Evolutionary conservation across 2,329 filamentous ascomycete species (phyloP).

Genomic region (Aspergillus bombycis): DNA sequence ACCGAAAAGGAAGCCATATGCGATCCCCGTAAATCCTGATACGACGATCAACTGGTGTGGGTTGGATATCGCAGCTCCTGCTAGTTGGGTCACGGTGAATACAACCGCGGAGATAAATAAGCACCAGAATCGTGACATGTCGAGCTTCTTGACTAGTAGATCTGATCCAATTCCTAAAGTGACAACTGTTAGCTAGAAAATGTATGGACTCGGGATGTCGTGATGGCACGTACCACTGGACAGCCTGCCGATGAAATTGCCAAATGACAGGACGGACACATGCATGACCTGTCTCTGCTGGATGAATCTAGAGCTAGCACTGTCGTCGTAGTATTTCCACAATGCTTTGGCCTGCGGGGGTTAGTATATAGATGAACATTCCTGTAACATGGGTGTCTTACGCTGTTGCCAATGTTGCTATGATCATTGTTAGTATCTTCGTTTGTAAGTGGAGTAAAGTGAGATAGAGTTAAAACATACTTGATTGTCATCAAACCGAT

Average conservation of each 20-base stretch:
- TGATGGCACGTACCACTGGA: slow-evolving; percentile 62
- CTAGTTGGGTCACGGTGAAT: slow-evolving; percentile 78
- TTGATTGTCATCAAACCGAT: slow-evolving; percentile 99
- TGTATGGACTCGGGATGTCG: slow-evolving; percentile 11
- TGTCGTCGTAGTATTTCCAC: slow-evolving; percentile 82
- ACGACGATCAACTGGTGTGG: slow-evolving; percentile 77
- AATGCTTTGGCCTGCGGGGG: slow-evolving; percentile 66
- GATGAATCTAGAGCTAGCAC: slow-evolving; percentile 72
- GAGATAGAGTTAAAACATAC: slow-evolving; percentile 48
- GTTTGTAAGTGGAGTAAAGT: not conserved
- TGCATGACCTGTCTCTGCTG: slow-evolving; percentile 84
- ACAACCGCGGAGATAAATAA: slow-evolving; percentile 75
- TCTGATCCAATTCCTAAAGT: slow-evolving; percentile 80
- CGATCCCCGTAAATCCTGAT: slow-evolving; percentile 81
- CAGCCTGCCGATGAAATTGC: slow-evolving; percentile 81
- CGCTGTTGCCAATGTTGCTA: slow-evolving; percentile 93
- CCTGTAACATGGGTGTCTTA: slow-evolving; percentile 35
- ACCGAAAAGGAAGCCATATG: slow-evolving; percentile 91
- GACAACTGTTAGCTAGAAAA: not conserved
- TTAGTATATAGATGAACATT: slow-evolving; percentile 8
- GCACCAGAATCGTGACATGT: slow-evolving; percentile 88
- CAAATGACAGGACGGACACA: slow-evolving; percentile 89
- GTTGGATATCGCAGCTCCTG: slow-evolving; percentile 73
- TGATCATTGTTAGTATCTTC: slow-evolving; percentile 31
- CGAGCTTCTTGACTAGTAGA: slow-evolving; percentile 77